Conservation (phyloP, 1,139 yeast species). For the Taphrina pruni region DNA sequence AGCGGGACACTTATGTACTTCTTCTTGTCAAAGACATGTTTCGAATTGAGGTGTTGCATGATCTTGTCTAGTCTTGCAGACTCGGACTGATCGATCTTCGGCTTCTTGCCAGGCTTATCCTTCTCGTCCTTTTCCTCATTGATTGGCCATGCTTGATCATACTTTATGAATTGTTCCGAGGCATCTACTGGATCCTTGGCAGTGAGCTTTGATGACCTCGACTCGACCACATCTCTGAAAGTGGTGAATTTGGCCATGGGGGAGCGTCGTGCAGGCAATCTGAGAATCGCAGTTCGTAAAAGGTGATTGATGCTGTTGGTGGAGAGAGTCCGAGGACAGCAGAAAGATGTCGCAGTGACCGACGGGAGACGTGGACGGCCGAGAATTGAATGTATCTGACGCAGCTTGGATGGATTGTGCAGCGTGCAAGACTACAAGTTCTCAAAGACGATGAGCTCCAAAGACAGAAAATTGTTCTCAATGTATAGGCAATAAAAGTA, state of each 20-base stretch:
- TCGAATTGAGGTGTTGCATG: background rate
- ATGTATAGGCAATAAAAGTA: no score
- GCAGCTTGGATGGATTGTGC: background rate
- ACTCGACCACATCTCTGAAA: conserved; percentile 12
- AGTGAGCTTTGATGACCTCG: conserved; percentile 5
- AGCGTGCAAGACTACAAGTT: background rate
- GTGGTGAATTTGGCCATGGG: conserved; percentile 15
- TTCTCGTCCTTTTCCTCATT: conserved; percentile 20
- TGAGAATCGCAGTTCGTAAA: background rate
- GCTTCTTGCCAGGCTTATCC: conserved; percentile 9
- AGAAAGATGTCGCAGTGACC: background rate
- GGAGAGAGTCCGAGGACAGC: background rate
- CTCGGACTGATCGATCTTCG: conserved; percentile 2
- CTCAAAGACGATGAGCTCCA: no score
- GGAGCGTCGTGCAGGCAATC: background rate
- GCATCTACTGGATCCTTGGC: conserved; percentile 14
- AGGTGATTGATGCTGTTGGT: background rate
- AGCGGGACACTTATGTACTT: conserved; percentile 24
- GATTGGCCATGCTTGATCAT: conserved; percentile 34
- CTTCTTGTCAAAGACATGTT: conserved; percentile 18
- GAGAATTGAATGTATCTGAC: background rate
- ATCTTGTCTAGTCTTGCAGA: conserved; percentile 1
- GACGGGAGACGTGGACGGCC: background rate
- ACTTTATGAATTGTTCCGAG: conserved; percentile 24
- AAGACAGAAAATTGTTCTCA: no score